phyloP scores from a whole-genome alignment of 2,329 filamentous ascomycete species.

The Elsinoe necatrix region DNA sequence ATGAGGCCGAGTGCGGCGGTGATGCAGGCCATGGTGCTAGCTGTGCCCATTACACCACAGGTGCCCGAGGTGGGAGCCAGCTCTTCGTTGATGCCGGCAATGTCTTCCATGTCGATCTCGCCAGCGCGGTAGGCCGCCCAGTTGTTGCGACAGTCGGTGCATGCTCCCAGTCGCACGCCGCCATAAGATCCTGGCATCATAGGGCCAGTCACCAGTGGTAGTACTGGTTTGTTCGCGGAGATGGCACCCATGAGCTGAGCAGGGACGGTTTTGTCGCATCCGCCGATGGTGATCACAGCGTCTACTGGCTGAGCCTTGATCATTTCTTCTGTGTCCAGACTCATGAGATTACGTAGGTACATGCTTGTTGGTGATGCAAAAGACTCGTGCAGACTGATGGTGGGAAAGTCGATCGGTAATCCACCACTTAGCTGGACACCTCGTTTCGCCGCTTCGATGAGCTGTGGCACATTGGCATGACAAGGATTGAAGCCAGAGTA shows the following conservation, averaged over 20 bases:
- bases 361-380: conserved; percentile 66
- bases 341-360: conserved; percentile 67
- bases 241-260: conserved; percentile 70
- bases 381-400: conserved; percentile 61
- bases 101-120: conserved; percentile 62
- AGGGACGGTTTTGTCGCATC: conserved; percentile 66
- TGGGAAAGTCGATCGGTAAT: conserved; percentile 63
- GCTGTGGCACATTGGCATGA: conserved; percentile 62
- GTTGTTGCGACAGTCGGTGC: conserved; percentile 65
- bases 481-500: conserved; percentile 67
- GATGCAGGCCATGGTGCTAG: conserved; percentile 50
- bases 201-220: conserved; percentile 61
- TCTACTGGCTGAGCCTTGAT: conserved; percentile 63
- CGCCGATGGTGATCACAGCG: conserved; percentile 58
- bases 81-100: conserved; percentile 61
- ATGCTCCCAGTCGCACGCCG: conserved; percentile 59
- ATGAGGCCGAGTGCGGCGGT: conserved; percentile 46
- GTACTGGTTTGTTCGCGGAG: conserved; percentile 62
- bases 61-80: conserved; percentile 57
- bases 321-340: conserved; percentile 75
- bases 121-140: conserved; percentile 63
- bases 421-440: conserved; percentile 60
- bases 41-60: conserved; percentile 52
- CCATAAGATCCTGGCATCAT: conserved; percentile 66
- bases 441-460: conserved; percentile 61